phyloP scores from a whole-genome alignment of 257 asterid species.

The Solanum tarijense region DNA sequence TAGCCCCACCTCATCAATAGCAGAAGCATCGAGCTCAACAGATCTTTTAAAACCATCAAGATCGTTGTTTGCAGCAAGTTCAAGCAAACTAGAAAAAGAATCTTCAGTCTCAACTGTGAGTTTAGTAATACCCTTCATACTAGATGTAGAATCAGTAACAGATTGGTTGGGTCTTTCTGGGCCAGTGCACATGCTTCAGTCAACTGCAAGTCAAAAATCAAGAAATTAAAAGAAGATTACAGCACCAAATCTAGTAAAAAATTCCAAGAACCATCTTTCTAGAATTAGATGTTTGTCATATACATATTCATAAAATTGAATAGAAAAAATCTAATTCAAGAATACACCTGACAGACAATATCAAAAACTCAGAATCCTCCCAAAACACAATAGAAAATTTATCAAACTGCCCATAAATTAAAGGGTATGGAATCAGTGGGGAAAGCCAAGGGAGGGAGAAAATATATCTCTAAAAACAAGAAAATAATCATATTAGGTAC shows the following conservation, averaged over 20 bases:
- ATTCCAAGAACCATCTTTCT: not conserved
- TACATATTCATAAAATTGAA: not conserved
- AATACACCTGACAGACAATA: slow-evolving; percentile 3
- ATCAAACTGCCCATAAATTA: not conserved
- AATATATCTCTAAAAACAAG: not conserved
- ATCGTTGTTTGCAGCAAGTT: slow-evolving; percentile 78
- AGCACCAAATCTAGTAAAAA: not conserved
- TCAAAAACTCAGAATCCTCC: not conserved
- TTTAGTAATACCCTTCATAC: slow-evolving; percentile 29
- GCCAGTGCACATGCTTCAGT: slow-evolving; percentile 43
- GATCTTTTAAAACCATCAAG: slow-evolving; percentile 54
- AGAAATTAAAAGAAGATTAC: not conserved
- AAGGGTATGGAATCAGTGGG: not conserved
- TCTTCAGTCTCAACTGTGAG: slow-evolving; percentile 55
- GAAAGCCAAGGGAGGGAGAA: not conserved
- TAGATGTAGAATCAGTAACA: slow-evolving; percentile 9
- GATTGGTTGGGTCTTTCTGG: slow-evolving; percentile 22
- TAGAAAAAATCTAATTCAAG: not conserved
- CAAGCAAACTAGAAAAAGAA: slow-evolving; percentile 69
- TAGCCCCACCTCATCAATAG: slow-evolving; percentile 59
- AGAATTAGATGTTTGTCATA: not conserved
- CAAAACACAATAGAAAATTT: not conserved
- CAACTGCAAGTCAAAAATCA: slow-evolving; percentile 32
- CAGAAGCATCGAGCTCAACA: slow-evolving; percentile 62
- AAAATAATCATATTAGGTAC: not conserved